phyloP scores from a whole-genome alignment of 2,329 filamentous ascomycete species.

The Fusarium sp. region DNA sequence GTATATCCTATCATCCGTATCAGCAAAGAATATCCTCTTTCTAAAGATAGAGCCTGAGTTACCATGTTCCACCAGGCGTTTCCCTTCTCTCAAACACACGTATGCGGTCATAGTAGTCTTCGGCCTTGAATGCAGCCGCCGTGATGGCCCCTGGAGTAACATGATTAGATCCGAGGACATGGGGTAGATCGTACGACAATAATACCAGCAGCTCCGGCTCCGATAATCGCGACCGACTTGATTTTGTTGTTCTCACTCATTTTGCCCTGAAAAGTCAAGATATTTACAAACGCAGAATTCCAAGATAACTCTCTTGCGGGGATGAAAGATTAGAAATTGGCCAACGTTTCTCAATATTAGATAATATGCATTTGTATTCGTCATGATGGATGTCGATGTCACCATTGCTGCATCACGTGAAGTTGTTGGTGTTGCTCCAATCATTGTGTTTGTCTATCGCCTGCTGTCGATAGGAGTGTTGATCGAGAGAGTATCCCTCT shows the following conservation, averaged over 20 bases:
- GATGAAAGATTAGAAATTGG: not conserved
- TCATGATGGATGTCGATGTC: constrained; percentile 20
- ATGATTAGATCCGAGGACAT: not conserved
- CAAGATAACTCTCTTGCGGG: not conserved
- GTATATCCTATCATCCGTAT: constrained; percentile 58
- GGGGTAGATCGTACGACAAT: not conserved
- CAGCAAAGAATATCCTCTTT: too few relatives aligned
- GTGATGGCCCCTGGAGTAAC: constrained; percentile 56
- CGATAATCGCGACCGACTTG: constrained; percentile 37
- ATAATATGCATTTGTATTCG: constrained; percentile 16
- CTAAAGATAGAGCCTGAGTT: not conserved
- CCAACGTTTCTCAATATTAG: not conserved
- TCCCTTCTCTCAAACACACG: constrained; percentile 58
- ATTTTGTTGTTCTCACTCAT: constrained; percentile 15
- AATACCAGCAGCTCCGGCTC: constrained; percentile 40
- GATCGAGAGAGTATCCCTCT: not conserved
- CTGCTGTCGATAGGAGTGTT: not conserved
- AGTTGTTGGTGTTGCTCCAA: not conserved
- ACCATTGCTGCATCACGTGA: constrained; percentile 25
- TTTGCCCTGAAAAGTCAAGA: accelerated
- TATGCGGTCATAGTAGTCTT: constrained; percentile 57
- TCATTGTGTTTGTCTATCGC: not conserved
- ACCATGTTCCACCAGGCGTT: constrained; percentile 60
- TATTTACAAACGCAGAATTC: not conserved
- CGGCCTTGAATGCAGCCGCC: constrained; percentile 59